A percentile compares a stretch with the other conserved stretches of the same genome.
Conservation (phyloP, 2,329 filamentous ascomycete genomes). For the Phialemoniopsis sp. region DNA sequence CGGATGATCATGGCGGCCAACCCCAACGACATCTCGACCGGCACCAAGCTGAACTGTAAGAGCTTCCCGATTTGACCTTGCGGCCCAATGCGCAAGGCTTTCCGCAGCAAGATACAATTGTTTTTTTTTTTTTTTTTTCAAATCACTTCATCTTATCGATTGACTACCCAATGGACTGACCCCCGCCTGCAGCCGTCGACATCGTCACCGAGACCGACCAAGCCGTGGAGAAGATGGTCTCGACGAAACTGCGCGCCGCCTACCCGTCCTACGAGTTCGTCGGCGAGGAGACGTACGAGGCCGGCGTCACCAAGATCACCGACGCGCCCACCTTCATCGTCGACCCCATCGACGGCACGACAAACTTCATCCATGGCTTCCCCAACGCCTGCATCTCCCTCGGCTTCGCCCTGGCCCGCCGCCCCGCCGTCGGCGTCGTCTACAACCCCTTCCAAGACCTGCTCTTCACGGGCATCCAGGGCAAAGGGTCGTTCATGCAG, state of each 20-base stretch:
- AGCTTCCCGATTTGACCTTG: too few relatives aligned
- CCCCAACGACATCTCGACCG: conserved; percentile 50
- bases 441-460: conserved; percentile 74
- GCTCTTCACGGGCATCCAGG: conserved; percentile 66
- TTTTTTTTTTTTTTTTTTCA: neutral
- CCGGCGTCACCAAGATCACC: conserved; percentile 57
- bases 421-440: conserved; percentile 67
- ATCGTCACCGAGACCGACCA: conserved; percentile 66
- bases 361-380: conserved; percentile 76
- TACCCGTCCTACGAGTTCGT: conserved; percentile 62
- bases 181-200: conserved; percentile 49
- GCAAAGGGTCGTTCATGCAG: conserved; percentile 60
- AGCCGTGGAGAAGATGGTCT: conserved; percentile 61
- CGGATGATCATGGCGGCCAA: conserved; percentile 59
- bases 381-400: conserved; percentile 74
- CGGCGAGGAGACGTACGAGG: conserved; percentile 73
- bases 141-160: neutral
- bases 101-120: too few relatives aligned
- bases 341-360: conserved; percentile 79
- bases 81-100: too few relatives aligned
- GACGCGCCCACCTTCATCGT: conserved; percentile 71
- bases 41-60: conserved; percentile 63
- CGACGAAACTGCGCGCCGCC: conserved; percentile 39
- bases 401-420: conserved; percentile 60
- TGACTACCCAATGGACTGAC: neutral